phyloP scores from a whole-genome alignment of 495 filamentous ascomycete genomes.

The Hypoxylon subgilvum region DNA sequence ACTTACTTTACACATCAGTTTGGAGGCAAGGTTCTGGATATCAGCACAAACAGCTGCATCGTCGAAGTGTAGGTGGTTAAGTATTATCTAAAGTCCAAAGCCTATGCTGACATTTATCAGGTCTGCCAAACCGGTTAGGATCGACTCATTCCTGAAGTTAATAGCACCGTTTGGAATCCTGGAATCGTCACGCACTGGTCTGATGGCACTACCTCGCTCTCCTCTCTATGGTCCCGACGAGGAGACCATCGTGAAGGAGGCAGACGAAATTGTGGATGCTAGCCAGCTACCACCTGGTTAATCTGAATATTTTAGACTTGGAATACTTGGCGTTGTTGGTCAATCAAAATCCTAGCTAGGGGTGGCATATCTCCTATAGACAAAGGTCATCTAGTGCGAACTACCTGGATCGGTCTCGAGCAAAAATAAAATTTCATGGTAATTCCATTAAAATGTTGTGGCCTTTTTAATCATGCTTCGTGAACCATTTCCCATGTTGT shows the following conservation, averaged over 20 bases:
- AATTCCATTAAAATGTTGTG: no score
- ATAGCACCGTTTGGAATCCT: constrained; percentile 95
- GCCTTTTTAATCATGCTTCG: no score
- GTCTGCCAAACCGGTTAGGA: constrained; percentile 89
- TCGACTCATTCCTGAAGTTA: constrained; percentile 97
- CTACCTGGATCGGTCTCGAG: constrained; percentile 15
- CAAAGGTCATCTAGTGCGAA: constrained; percentile 20
- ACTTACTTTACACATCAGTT: constrained; percentile 97
- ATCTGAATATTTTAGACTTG: constrained; percentile 25
- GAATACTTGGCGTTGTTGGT: constrained; percentile 33
- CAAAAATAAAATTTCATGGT: background rate
- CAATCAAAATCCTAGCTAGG: no score
- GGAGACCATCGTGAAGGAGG: constrained; percentile 80
- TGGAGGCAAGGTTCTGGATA: constrained; percentile 95
- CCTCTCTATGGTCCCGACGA: constrained; percentile 78
- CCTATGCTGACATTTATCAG: constrained; percentile 51
- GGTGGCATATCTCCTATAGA: constrained; percentile 17
- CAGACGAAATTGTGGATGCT: constrained; percentile 88
- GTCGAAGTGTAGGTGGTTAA: constrained; percentile 81
- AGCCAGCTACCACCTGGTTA: constrained; percentile 93
- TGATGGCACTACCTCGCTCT: constrained; percentile 95
- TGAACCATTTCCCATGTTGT: no score
- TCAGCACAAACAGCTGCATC: constrained; percentile 97
- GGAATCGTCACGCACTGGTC: constrained; percentile 89
- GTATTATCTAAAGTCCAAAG: constrained; percentile 1